Evolutionary conservation across 495 filamentous ascomycete species (phyloP), one percentile per base, ranked within the genome.

Genomic region (Neurospora pannonica): DNA sequence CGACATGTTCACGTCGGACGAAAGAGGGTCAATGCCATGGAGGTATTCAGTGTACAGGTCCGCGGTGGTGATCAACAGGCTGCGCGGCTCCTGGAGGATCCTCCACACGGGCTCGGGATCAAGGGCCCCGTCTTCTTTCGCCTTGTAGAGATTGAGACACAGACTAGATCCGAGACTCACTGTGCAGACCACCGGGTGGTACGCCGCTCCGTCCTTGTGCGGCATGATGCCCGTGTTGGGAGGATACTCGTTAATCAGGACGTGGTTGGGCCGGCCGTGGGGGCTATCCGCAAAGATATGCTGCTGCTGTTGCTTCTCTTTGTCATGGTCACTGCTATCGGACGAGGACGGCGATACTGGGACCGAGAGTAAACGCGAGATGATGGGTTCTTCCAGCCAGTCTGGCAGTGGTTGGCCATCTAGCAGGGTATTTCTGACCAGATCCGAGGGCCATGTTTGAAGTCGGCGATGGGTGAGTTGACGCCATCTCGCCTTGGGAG

Each of bases 191-290:
- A 97, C 88, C 3, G 92, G 92, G 76, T 92, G 85, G 79, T 99
- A 99, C 1, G 95, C 94, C 2, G 86, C 80, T 1, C 96, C 96
- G 78, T 99, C 96, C 83, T 99, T 95, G 79, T 99, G 96, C 71
- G 95, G 90, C 92, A 98, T 95, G 75, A 98, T 99, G 8, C 96
- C 96, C 76, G 97, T 92, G 1, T 93, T 93, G 0, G 93, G 90
- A 1, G 82, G 83, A 82, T 99, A 99, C 82, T 98, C 94, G 78
- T 99, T 99, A 48, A 98, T 88, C 21, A 99, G 86, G 69, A 96
- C 92, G 84, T 99, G 96, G 75, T 99, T 99, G 38, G 95, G 94
- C 4, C 82, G 85, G 11, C 82, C 74, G 77, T 98, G 95, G 36
- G 95, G 93, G 34, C 93, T 88, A 24, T 86, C 78, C 4, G 81